phyloP scores from a whole-genome alignment of 2,329 filamentous ascomycete species.

The Didymellaceae sp. region DNA sequence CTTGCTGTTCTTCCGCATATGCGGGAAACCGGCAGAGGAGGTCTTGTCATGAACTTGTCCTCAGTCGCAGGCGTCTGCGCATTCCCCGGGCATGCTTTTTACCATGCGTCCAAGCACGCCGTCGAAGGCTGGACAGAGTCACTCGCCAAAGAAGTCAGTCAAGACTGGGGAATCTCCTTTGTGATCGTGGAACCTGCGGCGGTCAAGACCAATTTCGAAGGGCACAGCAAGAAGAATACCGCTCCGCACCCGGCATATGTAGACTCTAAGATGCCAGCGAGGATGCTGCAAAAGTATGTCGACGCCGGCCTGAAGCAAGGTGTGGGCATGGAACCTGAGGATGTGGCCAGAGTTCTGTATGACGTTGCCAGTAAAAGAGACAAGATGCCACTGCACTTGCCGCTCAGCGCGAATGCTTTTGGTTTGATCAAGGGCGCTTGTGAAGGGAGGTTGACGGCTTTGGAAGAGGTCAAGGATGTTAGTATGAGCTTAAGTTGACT shows the following conservation, averaged over 20 bases:
- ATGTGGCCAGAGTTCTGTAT: constrained; percentile 42
- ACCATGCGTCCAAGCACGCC: constrained; percentile 35
- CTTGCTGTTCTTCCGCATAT: constrained; percentile 49
- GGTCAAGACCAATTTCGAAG: constrained; percentile 48
- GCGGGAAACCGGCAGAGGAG: constrained; percentile 43
- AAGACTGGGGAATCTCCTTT: constrained; percentile 46
- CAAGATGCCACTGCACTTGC: constrained; percentile 52
- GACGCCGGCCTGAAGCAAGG: constrained; percentile 47
- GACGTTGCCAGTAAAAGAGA: constrained; percentile 39
- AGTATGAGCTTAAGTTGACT: constrained; percentile 31
- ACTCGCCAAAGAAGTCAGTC: constrained; percentile 53
- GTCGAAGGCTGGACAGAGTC: constrained; percentile 55
- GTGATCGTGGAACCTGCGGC: constrained; percentile 53
- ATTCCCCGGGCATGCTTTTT: constrained; percentile 32
- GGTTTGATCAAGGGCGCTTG: constrained; percentile 42
- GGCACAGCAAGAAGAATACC: constrained; percentile 35
- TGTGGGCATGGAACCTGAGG: constrained; percentile 27
- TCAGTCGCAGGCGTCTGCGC: constrained; percentile 28
- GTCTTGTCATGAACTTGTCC: constrained; percentile 27
- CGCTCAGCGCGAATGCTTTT: constrained; percentile 49
- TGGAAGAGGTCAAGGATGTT: constrained; percentile 47
- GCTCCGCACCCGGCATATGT: constrained; percentile 25
- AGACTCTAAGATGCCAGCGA: constrained; percentile 29
- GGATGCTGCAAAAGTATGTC: constrained; percentile 38
- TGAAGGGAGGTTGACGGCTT: constrained; percentile 39